These are phyloP conservation scores for Excoecaria agallocha DNA, from an alignment of 345 rosid species.

Conservation along the genomic window DNA sequence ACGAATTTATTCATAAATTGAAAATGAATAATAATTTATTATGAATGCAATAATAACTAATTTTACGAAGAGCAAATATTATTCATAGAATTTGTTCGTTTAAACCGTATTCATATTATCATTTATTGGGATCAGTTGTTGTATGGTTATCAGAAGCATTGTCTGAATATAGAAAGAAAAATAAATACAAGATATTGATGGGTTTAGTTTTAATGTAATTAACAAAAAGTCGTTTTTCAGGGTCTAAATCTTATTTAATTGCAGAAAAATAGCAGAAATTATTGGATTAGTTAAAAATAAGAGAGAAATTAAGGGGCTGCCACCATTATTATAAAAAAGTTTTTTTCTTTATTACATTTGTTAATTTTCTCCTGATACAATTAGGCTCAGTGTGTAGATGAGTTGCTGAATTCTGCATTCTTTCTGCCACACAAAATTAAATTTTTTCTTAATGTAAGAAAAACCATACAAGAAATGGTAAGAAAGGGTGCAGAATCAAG, in stretches of 20 bases:
- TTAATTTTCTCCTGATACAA: neutral
- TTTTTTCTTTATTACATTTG: neutral
- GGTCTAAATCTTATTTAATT: neutral
- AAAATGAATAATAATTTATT: too few relatives aligned
- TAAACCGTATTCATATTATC: too few relatives aligned
- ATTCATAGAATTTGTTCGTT: too few relatives aligned
- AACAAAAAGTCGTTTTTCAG: too few relatives aligned
- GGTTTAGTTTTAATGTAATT: too few relatives aligned
- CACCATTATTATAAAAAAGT: neutral
- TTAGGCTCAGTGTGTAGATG: neutral
- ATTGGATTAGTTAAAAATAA: neutral
- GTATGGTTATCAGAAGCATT: neutral
- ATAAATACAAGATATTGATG: neutral
- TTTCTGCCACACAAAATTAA: neutral
- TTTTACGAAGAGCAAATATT: too few relatives aligned
- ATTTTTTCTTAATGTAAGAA: too few relatives aligned
- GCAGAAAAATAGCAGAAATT: neutral
- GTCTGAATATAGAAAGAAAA: neutral
- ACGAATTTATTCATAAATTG: too few relatives aligned
- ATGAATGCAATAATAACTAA: too few relatives aligned
- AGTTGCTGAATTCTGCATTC: slow-evolving; percentile 3
- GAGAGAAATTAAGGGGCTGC: neutral
- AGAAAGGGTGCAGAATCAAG: slow-evolving; percentile 9
- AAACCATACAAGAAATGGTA: neutral
- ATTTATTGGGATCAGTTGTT: neutral